Conservation (phyloP, 1,284 basidiomycete genomes). For the Cutaneotrichosporon cyanovorans region DNA sequence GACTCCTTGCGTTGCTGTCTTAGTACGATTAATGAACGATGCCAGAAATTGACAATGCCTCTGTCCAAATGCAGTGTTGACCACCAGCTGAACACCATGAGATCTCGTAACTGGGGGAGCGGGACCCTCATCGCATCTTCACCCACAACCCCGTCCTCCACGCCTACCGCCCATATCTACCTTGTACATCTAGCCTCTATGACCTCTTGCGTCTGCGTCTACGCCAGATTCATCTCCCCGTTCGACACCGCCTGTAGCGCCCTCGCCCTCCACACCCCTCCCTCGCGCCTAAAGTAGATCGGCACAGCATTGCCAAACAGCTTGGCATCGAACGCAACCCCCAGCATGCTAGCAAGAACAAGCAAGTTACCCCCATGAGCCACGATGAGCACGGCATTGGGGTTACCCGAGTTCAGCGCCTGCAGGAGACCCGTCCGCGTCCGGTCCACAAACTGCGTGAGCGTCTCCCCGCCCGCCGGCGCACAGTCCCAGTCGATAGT, state of each 20-base stretch:
- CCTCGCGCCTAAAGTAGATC: constrained; percentile 8
- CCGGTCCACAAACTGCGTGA: constrained; percentile 9
- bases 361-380: constrained; percentile 12
- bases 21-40: too few species aligned
- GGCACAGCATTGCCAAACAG: constrained; percentile 9
- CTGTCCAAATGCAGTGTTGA: too few species aligned
- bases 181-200: too few species aligned
- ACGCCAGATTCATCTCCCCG: constrained; percentile 2
- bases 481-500: constrained; percentile 13
- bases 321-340: background rate
- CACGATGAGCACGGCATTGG: constrained; percentile 25
- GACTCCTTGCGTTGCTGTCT: too few species aligned
- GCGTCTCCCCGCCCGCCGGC: constrained; percentile 10
- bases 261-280: background rate
- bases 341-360: constrained; percentile 4
- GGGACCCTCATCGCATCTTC: too few species aligned
- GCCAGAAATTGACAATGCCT: too few species aligned
- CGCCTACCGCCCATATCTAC: too few species aligned
- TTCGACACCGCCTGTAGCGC: background rate
- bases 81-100: too few species aligned
- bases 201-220: background rate
- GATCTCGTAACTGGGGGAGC: too few species aligned
- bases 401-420: constrained; percentile 21
- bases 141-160: too few species aligned
- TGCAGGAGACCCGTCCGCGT: constrained; percentile 10